A percentile compares a stretch with the other conserved stretches of the same genome.
phyloP scores from a whole-genome alignment of 345 rosid genomes.

The Barbarea vulgaris region DNA sequence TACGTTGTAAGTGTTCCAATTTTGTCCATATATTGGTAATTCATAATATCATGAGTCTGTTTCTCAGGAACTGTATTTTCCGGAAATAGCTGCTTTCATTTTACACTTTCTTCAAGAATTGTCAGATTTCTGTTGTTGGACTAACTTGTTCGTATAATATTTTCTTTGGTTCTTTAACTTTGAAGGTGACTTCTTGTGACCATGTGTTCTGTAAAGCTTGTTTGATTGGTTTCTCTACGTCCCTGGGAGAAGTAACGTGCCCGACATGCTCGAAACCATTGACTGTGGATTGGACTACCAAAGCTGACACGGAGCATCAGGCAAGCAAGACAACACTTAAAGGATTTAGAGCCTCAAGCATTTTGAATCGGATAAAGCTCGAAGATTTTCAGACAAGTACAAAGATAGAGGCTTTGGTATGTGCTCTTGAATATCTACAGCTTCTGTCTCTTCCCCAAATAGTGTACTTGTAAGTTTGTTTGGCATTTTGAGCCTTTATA shows the following conservation, averaged over 20 bases:
- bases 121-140: constrained; percentile 4
- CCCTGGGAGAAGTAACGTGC: constrained; percentile 70
- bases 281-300: constrained; percentile 78
- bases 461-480: not conserved
- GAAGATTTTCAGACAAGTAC: constrained; percentile 95
- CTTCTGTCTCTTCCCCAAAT: constrained; percentile 1
- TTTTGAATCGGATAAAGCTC: constrained; percentile 77
- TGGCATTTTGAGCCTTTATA: constrained; percentile 9
- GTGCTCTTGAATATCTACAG: constrained; percentile 24
- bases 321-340: constrained; percentile 60
- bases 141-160: constrained; percentile 10
- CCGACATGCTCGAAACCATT: constrained; percentile 75
- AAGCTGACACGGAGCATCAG: constrained; percentile 49
- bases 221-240: constrained; percentile 68
- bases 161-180: constrained; percentile 2
- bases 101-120: not conserved
- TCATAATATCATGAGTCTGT: constrained; percentile 4
- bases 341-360: constrained; percentile 84
- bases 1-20: constrained; percentile 57
- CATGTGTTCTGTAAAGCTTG: constrained; percentile 93
- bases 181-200: constrained; percentile 78
- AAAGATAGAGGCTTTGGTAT: constrained; percentile 97
- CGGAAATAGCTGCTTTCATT: constrained; percentile 3
- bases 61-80: constrained; percentile 11
- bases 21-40: not conserved